Conservation (phyloP, 371 early-diverging fungal species). For the Rhizopus delemar region DNA sequence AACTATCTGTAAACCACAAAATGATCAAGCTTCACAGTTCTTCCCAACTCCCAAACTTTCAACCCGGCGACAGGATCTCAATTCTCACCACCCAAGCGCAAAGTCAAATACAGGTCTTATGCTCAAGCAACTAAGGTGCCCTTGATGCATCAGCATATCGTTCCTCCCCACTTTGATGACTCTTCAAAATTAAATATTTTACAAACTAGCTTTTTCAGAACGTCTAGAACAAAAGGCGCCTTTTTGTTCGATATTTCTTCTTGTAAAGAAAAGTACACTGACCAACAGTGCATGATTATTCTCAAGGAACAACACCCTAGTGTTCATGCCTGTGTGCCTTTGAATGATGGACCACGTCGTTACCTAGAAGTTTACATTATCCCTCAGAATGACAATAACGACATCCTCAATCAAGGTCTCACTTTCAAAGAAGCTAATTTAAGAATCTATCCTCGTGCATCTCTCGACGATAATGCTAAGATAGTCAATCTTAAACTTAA, state of each 20-base stretch:
- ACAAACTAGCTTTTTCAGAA: conserved; percentile 1
- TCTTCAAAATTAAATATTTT: neutral
- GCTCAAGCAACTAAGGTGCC: neutral
- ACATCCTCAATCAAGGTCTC: neutral
- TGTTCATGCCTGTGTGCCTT: neutral
- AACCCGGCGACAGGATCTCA: neutral
- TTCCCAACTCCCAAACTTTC: neutral
- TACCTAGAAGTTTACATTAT: conserved; percentile 2
- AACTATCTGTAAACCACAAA: too few relatives aligned
- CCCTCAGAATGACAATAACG: neutral
- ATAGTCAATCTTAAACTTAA: neutral
- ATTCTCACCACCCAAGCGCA: neutral
- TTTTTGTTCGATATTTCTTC: conserved; percentile 1
- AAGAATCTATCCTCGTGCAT: neutral
- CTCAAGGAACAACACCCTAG: conserved; percentile 10
- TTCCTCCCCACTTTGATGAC: neutral
- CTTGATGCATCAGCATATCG: neutral
- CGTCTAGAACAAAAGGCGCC: neutral
- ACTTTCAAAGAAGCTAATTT: neutral
- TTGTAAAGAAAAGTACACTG: conserved; percentile 9
- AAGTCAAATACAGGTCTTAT: neutral
- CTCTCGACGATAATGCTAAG: neutral
- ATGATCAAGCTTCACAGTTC: too few relatives aligned
- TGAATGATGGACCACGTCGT: neutral
- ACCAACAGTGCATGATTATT: conserved; percentile 3